Percentiles rank a stretch among this genome's conserved stretches.
Evolutionary conservation across 257 asterid species (phyloP).

Genomic region (Solanum raphanifolium): DNA sequence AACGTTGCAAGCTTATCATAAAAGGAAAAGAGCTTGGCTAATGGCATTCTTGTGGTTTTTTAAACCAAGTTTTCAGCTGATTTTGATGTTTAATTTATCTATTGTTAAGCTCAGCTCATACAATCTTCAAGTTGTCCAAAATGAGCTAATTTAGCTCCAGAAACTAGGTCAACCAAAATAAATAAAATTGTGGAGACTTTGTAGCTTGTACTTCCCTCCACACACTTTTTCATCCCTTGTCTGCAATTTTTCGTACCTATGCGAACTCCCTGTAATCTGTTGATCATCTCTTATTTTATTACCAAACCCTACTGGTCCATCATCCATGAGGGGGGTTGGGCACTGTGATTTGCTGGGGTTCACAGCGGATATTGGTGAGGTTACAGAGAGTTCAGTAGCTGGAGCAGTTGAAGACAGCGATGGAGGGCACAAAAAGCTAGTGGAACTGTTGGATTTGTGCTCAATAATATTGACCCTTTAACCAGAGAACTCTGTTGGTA

Average conservation of each 20-base stretch:
- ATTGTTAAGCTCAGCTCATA: not conserved
- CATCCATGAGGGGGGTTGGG: not conserved
- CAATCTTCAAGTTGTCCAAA: not conserved
- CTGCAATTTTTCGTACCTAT: not conserved
- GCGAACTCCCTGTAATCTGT: not conserved
- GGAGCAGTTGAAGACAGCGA: not conserved
- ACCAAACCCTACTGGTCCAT: not conserved
- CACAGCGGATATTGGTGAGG: not conserved
- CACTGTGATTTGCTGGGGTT: not conserved
- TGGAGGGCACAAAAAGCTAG: not conserved
- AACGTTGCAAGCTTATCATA: not conserved
- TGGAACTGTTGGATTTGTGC: not conserved
- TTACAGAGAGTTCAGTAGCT: not conserved
- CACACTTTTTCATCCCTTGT: not conserved
- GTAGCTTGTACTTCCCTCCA: not conserved
- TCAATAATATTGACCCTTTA: not conserved
- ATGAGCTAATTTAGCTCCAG: not conserved
- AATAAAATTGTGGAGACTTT: not conserved
- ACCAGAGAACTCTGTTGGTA: not conserved
- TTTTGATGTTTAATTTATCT: not conserved
- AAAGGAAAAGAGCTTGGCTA: not conserved
- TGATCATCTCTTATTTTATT: not conserved
- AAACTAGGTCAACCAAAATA: not conserved
- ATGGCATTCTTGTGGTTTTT: not conserved
- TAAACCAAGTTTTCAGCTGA: not conserved